These are phyloP conservation scores for Calocera viscosa DNA, from an alignment of 768 basidiomycete genomes.

Conservation along the genomic window DNA sequence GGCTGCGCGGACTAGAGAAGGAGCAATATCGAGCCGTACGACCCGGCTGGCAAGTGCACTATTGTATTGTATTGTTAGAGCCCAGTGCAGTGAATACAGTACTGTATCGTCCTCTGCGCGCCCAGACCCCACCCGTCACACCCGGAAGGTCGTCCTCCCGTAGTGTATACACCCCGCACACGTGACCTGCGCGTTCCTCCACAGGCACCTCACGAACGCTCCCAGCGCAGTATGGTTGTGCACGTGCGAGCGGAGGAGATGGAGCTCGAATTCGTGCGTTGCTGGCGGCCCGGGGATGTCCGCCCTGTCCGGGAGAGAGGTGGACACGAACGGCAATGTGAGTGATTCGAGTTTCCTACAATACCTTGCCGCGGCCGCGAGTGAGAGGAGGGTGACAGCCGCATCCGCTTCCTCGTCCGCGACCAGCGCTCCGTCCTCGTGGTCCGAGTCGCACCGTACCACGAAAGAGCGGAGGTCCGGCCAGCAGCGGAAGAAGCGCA, in stretches of 20 bases:
- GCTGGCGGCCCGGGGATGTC: too few relatives aligned
- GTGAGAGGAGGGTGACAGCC: neutral
- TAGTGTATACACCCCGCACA: neutral
- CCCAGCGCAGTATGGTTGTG: neutral
- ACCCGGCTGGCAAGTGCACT: too few relatives aligned
- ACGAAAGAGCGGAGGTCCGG: neutral
- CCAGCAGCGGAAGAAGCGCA: neutral
- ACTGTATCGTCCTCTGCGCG: too few relatives aligned
- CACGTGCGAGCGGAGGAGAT: neutral
- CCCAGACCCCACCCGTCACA: neutral
- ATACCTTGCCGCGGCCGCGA: neutral
- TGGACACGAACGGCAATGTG: neutral
- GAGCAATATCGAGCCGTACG: too few relatives aligned
- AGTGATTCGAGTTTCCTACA: neutral
- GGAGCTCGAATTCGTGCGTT: too few relatives aligned
- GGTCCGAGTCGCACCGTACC: neutral
- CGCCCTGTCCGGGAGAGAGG: too few relatives aligned
- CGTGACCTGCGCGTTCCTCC: neutral
- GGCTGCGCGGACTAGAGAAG: too few relatives aligned
- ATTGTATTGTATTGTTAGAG: too few relatives aligned
- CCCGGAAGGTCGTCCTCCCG: neutral
- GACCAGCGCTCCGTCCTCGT: neutral
- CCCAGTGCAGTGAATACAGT: too few relatives aligned
- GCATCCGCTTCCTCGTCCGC: neutral
- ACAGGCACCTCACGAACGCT: neutral